Percentiles rank a stretch among this genome's conserved stretches.
These are phyloP conservation scores for Cercospora nicotianae DNA, from an alignment of 2,329 filamentous ascomycete species.

Conservation along the genomic window DNA sequence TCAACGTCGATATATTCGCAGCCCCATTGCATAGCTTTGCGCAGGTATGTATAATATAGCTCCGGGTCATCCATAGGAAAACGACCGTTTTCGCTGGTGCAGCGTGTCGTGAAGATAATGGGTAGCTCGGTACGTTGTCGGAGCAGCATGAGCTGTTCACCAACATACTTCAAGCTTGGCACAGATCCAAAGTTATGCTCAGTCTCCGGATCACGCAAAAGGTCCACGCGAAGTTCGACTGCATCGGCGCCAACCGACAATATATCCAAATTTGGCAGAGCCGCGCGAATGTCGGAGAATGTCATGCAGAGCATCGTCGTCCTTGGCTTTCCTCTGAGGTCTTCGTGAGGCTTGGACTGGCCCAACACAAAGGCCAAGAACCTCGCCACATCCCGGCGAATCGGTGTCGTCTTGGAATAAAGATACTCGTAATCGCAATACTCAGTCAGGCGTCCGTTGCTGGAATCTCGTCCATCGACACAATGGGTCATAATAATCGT, in stretches of 20 bases:
- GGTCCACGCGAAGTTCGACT: constrained; percentile 79
- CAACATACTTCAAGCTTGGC: constrained; percentile 79
- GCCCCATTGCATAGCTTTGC: constrained; percentile 82
- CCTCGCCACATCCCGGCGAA: constrained; percentile 72
- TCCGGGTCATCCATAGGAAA: constrained; percentile 80
- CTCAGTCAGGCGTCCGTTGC: constrained; percentile 60
- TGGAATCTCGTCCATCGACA: constrained; percentile 63
- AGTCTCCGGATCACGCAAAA: constrained; percentile 69
- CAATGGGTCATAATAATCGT: constrained; percentile 76
- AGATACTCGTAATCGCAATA: constrained; percentile 83
- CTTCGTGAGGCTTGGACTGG: constrained; percentile 75
- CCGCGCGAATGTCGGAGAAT: constrained; percentile 80
- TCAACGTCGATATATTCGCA: constrained; percentile 90
- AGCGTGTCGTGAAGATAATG: constrained; percentile 86
- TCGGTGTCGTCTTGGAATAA: constrained; percentile 71
- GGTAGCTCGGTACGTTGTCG: constrained; percentile 81
- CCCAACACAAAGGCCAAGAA: constrained; percentile 79
- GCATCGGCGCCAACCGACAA: constrained; percentile 83
- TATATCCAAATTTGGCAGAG: constrained; percentile 81
- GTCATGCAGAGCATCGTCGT: constrained; percentile 87
- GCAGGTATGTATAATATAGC: constrained; percentile 76
- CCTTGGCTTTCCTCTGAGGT: constrained; percentile 72
- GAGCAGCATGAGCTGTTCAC: constrained; percentile 80
- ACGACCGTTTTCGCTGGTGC: constrained; percentile 76
- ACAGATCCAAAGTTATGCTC: constrained; percentile 64